Conservation (phyloP, 164 flowering plant genomes). For the Berberis thunbergii region DNA sequence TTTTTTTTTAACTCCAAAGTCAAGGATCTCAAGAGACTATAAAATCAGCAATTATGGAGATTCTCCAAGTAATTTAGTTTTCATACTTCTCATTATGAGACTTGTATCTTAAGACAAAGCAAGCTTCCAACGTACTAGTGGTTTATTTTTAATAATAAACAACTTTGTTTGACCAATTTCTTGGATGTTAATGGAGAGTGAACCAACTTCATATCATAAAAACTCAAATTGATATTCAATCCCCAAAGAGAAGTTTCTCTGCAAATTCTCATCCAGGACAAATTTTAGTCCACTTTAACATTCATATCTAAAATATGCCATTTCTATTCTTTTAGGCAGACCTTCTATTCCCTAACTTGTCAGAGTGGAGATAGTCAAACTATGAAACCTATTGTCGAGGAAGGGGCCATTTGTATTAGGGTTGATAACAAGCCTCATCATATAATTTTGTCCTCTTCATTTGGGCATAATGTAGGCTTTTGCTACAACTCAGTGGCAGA, state of each 20-base stretch:
- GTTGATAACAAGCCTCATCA: too few relatives aligned
- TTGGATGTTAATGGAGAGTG: constrained; percentile 9
- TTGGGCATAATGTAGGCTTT: too few relatives aligned
- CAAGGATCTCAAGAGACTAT: constrained; percentile 55
- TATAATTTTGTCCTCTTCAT: too few relatives aligned
- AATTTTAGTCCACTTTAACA: constrained; percentile 1
- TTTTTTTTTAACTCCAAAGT: constrained; percentile 29
- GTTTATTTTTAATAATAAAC: not conserved
- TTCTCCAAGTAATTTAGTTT: constrained; percentile 16
- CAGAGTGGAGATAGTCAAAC: constrained; percentile 18
- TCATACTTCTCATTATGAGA: constrained; percentile 14
- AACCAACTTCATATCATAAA: constrained; percentile 34
- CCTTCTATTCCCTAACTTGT: constrained; percentile 78
- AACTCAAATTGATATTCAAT: constrained; percentile 26
- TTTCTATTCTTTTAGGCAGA: constrained; percentile 46
- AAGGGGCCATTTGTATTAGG: too few relatives aligned
- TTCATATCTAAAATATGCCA: constrained; percentile 29
- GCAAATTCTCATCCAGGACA: constrained; percentile 19
- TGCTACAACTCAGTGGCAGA: too few relatives aligned
- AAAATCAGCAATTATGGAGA: constrained; percentile 44
- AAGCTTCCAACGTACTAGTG: constrained; percentile 19
- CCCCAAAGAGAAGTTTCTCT: constrained; percentile 10
- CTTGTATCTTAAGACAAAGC: constrained; percentile 31
- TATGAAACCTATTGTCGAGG: not conserved
- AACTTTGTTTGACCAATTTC: constrained; percentile 14